A percentile compares a stretch with the other conserved stretches of the same genome.
Evolutionary conservation across 495 filamentous ascomycete genomes (phyloP).

Genomic region (Xylona heveae): DNA sequence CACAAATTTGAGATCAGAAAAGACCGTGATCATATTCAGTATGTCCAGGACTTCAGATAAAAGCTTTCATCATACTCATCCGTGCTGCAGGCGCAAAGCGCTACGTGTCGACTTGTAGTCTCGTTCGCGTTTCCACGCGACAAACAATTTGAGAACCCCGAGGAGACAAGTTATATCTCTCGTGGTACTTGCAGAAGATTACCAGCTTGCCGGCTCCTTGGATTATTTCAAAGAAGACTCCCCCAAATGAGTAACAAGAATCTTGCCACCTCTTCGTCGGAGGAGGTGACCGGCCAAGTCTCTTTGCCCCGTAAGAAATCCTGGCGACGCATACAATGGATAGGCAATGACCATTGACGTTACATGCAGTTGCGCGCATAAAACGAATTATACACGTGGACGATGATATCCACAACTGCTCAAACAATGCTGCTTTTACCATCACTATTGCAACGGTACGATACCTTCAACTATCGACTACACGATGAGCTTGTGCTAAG

Average conservation of each 20-base stretch:
- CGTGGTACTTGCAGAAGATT: too few relatives aligned
- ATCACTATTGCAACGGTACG: slow-evolving; percentile 74
- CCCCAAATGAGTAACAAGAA: slow-evolving; percentile 72
- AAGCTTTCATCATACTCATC: too few relatives aligned
- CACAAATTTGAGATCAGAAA: too few relatives aligned
- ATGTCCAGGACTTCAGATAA: too few relatives aligned
- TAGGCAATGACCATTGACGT: neutral
- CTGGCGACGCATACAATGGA: neutral
- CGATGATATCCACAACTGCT: slow-evolving; percentile 62
- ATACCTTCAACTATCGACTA: neutral
- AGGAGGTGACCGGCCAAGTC: slow-evolving; percentile 68
- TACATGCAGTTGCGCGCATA: slow-evolving; percentile 52
- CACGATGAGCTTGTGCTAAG: neutral
- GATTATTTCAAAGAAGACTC: neutral
- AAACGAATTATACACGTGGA: slow-evolving; percentile 86
- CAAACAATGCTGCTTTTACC: slow-evolving; percentile 85
- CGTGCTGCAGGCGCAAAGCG: too few relatives aligned
- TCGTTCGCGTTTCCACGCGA: too few relatives aligned
- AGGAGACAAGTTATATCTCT: too few relatives aligned
- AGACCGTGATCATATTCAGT: too few relatives aligned
- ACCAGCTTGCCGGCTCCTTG: too few relatives aligned
- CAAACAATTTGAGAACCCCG: too few relatives aligned
- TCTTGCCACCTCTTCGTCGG: slow-evolving; percentile 50
- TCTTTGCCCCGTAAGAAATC: slow-evolving; percentile 57
- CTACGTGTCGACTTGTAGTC: too few relatives aligned